Evolutionary conservation across 2,329 filamentous ascomycete species (phyloP), one percentile per base, ranked within the genome.

Genomic region (Alternaria gaisen): DNA sequence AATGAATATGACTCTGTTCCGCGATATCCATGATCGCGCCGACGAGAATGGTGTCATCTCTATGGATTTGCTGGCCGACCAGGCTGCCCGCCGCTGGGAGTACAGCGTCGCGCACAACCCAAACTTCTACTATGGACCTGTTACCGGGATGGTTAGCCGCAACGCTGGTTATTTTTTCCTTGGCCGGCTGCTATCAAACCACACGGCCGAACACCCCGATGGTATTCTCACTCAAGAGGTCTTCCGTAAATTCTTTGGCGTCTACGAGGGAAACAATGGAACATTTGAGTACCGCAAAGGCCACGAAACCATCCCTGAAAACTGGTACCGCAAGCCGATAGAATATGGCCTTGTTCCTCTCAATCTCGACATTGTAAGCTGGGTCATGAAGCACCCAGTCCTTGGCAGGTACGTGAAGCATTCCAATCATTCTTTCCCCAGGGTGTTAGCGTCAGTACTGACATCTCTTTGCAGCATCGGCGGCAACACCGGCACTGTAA

Each of bases 121-220:
- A 0, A 77, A 83, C 48, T 86, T 86, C 70, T 87, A 84, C 74
- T 85, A 83, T 53, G 84, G 84, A 1, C 85, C 84, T 1, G 81
- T 83, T 54, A 84, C 82, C 2, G 84, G 85, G 14, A 76, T 84
- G 53, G 69, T 85, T 20, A 80, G 79, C 7, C 80, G 82, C 0
- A 83, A 84, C 48, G 83, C 84, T 12, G 84, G 81, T 6, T 63
- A 70, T 47, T 51, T 65, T 30, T 71, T 64, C 26, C 22, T 54
- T 18, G 32, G 43, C 18, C 64, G 83, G 73, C 72, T 60, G 77
- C 81, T 77, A 69, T 54, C 61, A 26, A 66, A 71, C 30, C 68
- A 70, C 36, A 65, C 64, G 8, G 22, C 32, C 6, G 64, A 67
- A 38, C 53, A 66, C 8, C 65, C 68, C 3, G 58, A 59, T 0